Base-by-base conservation (phyloP, 192 early-diverging fungal genomes). In the Thoreauomyces humboldtii region DNA sequence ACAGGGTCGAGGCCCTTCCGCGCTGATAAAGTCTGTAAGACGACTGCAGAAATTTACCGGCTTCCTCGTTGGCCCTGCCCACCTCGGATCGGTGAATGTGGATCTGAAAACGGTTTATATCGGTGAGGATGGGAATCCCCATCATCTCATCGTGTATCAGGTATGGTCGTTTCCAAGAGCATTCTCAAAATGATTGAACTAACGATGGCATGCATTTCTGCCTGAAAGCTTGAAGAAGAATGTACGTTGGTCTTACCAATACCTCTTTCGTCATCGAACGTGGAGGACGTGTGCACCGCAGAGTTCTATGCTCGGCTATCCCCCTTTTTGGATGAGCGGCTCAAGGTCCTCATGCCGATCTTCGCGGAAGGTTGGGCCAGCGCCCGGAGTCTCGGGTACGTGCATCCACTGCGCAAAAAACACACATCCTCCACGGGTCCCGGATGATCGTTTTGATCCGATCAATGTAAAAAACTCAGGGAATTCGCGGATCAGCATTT, bases 81-180 rank as follows among this genome's bases (percentile, higher is more conserved):
- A 63, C 32, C 22, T 44, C 38, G 61, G 35, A 5, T 14, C 31
- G 29, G 59, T 24, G 24, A 34, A 35, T 44, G 19, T 35, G 27
- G 55, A 51, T 0, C 44, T 52, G 21, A 69, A 69, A 29, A 45
- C 41, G 28, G 25, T 70, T 1, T 73, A 43, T 47, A n/a, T 73
- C n/a, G 71, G 67, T 2, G 1, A 32, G 0, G 53, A 59, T 0
- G 29, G 28, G 7, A 34, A 15, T 2, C 60, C 53, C 28, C 50
- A 65, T 37, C 14, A 41, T 29, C 47, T 73, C 0, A 31, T 73
- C 27, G 72, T 67, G 0, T 73, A 73, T 27, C 72, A 73, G 65
- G 71, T 73, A 32, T 5, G 60, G 12, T n/a, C n/a, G n/a, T n/a
- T n/a, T n/a, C n/a, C n/a, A n/a, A n/a, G n/a, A n/a, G n/a, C n/a